These are phyloP conservation scores for Colletotrichum spaethianum DNA, from an alignment of 2,329 filamentous ascomycete genomes.

Conservation along the genomic window DNA sequence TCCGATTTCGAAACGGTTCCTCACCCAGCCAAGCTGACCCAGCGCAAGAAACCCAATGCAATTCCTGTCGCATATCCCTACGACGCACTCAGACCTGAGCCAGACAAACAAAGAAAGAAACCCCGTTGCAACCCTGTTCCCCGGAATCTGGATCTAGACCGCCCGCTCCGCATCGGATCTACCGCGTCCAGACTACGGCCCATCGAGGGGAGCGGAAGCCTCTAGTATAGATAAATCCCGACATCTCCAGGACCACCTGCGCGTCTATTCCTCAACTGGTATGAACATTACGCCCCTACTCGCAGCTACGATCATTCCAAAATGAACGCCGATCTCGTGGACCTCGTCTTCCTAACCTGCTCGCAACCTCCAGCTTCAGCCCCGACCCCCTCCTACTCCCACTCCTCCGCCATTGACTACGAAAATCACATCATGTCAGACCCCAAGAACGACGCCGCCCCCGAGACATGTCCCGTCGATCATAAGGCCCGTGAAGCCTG, in stretches of 20 bases:
- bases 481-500: conserved; percentile 86
- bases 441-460: conserved; percentile 10
- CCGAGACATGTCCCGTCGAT: conserved; percentile 41
- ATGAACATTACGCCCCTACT: neutral
- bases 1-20: conserved; percentile 6
- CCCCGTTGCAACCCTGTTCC: conserved; percentile 10
- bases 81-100: neutral
- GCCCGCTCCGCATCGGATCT: neutral
- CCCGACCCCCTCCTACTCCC: neutral
- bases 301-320: neutral
- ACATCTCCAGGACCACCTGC: neutral
- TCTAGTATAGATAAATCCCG: neutral
- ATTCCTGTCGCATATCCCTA: conserved; percentile 20
- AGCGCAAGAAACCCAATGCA: conserved; percentile 18
- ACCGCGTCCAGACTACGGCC: neutral
- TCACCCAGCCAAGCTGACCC: conserved; percentile 24
- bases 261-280: conserved; percentile 1
- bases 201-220: neutral
- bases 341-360: conserved; percentile 39
- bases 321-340: conserved; percentile 39
- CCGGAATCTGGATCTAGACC: conserved; percentile 5
- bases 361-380: conserved; percentile 1
- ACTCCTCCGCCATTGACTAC: conserved; percentile 10
- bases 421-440: conserved; percentile 21
- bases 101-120: conserved; percentile 13